A percentile compares a stretch with the other conserved stretches of the same genome.
phyloP scores from a whole-genome alignment of 192 early-diverging fungal genomes.

The Podila epicladia region DNA sequence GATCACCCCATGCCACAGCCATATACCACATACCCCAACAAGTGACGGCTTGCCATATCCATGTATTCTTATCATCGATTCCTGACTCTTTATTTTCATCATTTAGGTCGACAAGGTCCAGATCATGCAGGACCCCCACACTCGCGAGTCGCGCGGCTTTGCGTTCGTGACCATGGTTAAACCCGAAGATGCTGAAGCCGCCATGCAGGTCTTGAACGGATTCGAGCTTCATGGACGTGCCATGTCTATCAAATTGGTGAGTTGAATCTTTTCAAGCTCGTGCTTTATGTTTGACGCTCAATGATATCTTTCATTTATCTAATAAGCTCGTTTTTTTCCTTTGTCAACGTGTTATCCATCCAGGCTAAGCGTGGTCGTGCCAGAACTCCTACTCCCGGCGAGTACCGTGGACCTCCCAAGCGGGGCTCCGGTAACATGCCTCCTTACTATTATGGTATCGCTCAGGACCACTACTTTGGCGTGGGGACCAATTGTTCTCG shows the following conservation, averaged over 20 bases:
- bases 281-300: background rate
- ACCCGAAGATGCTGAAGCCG: conserved; percentile 73
- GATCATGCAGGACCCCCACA: conserved; percentile 87
- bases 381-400: conserved; percentile 82
- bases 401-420: conserved; percentile 81
- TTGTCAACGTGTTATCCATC: background rate
- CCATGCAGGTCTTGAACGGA: conserved; percentile 71
- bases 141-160: conserved; percentile 85
- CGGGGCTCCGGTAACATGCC: conserved; percentile 51
- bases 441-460: conserved; percentile 29
- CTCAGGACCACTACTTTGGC: background rate
- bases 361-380: conserved; percentile 75
- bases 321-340: background rate
- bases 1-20: background rate
- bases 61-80: too few relatives aligned
- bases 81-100: background rate
- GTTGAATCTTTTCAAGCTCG: background rate
- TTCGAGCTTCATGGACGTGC: conserved; percentile 82
- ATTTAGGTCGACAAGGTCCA: conserved; percentile 70
- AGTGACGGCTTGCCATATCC: background rate
- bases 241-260: conserved; percentile 80
- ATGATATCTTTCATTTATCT: too few relatives aligned
- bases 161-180: conserved; percentile 84
- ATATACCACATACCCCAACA: background rate
- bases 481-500: conserved; percentile 40